These are phyloP conservation scores for Citrus australasica DNA, from an alignment of 345 rosid species.

Conservation along the genomic window DNA sequence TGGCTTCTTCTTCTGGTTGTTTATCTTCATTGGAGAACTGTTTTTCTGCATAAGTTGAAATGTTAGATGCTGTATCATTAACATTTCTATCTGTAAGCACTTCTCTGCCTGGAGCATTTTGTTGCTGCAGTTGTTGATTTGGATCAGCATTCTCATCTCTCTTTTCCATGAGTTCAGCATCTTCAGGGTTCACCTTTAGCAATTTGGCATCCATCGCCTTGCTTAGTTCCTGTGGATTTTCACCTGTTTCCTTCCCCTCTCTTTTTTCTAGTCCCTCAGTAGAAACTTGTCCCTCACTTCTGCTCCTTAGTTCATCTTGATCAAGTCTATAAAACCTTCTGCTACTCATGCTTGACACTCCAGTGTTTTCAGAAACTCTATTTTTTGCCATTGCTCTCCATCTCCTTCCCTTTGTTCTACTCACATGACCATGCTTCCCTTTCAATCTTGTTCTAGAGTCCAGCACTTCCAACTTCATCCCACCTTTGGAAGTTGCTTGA, in stretches of 20 bases:
- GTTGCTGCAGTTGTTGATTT: conserved; percentile 5
- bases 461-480: conserved; percentile 14
- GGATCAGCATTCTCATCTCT: background rate
- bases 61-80: background rate
- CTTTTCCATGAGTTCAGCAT: conserved; percentile 1
- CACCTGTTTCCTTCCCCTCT: background rate
- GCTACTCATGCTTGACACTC: background rate
- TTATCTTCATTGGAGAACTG: conserved; percentile 6
- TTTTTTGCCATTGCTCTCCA: conserved; percentile 29
- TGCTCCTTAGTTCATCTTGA: background rate
- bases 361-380: conserved; percentile 11
- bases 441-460: conserved; percentile 9
- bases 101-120: background rate
- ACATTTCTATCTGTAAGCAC: background rate
- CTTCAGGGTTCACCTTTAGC: conserved; percentile 11
- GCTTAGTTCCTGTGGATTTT: background rate
- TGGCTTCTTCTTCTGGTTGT: conserved; percentile 17
- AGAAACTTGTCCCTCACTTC: conserved; percentile 12
- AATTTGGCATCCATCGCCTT: conserved; percentile 2
- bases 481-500: conserved; percentile 1
- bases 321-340: conserved; percentile 7
- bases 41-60: background rate
- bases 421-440: conserved; percentile 7
- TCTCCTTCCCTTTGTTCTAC: conserved; percentile 29
- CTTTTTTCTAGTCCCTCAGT: background rate